phyloP scores from a whole-genome alignment of 1,284 basidiomycete genomes.

The Exobasidium cylindrosporum region DNA sequence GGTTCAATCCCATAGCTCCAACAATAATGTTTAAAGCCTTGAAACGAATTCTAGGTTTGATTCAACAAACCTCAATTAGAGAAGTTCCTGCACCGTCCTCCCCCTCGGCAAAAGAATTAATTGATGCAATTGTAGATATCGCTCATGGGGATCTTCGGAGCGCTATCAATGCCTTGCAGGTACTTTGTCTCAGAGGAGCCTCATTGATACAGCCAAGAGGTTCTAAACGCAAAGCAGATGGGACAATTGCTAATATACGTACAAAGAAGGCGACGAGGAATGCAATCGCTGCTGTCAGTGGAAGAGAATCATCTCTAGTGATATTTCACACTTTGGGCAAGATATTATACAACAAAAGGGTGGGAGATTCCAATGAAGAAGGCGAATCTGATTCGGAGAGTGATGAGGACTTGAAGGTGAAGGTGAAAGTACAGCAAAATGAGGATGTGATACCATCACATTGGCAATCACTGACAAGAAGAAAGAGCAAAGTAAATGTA shows the following conservation, averaged over 20 bases:
- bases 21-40: conserved; percentile 80
- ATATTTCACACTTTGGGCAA: conserved; percentile 92
- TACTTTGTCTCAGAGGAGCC: not conserved
- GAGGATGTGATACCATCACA: conserved; percentile 55
- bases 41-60: conserved; percentile 54
- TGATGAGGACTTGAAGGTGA: conserved; percentile 26
- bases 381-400: conserved; percentile 17
- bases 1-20: conserved; percentile 82
- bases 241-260: conserved; percentile 8
- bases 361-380: conserved; percentile 43
- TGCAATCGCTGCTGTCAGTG: conserved; percentile 59
- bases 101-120: conserved; percentile 64
- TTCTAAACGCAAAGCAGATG: not conserved
- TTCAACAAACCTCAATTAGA: conserved; percentile 3
- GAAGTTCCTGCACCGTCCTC: not conserved
- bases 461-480: conserved; percentile 65
- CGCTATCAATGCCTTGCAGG: conserved; percentile 83
- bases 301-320: conserved; percentile 78
- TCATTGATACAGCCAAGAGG: not conserved
- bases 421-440: conserved; percentile 12
- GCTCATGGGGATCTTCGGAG: conserved; percentile 86
- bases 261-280: conserved; percentile 1
- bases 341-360: conserved; percentile 91
- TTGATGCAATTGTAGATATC: conserved; percentile 73
- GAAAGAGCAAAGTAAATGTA: conserved; percentile 70